phyloP scores from a whole-genome alignment of 139 green algal species.

The Nannochloris sp. region DNA sequence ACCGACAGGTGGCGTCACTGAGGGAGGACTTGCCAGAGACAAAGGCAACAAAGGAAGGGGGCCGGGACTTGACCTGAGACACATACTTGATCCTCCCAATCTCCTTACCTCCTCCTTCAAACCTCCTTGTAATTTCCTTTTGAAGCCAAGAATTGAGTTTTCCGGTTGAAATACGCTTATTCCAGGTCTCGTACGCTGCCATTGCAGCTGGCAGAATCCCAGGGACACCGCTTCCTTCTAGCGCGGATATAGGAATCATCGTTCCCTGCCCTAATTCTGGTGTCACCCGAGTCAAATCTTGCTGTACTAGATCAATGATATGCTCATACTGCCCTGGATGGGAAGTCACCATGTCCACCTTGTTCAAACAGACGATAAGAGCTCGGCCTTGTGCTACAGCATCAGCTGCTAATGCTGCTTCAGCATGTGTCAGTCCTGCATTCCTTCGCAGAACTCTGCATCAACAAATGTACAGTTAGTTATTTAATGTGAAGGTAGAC shows the following conservation, averaged over 20 bases:
- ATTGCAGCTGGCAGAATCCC: slow-evolving; percentile 46
- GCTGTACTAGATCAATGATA: slow-evolving; percentile 19
- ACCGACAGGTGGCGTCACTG: neutral
- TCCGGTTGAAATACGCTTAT: slow-evolving; percentile 39
- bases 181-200: slow-evolving; percentile 52
- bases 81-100: slow-evolving; percentile 54
- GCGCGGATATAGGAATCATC: slow-evolving; percentile 50
- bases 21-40: slow-evolving; percentile 29
- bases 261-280: slow-evolving; percentile 30
- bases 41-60: slow-evolving; percentile 67
- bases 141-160: slow-evolving; percentile 49
- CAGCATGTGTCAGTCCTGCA: slow-evolving; percentile 40
- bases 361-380: slow-evolving; percentile 70
- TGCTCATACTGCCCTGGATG: slow-evolving; percentile 17
- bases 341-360: slow-evolving; percentile 45
- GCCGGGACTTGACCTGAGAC: slow-evolving; percentile 52
- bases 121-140: slow-evolving; percentile 19
- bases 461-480: neutral
- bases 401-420: slow-evolving; percentile 49
- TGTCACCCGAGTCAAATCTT: slow-evolving; percentile 10
- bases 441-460: slow-evolving; percentile 8
- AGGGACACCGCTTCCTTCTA: slow-evolving; percentile 32
- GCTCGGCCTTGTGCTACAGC: slow-evolving; percentile 53
- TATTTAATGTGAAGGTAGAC: slow-evolving; percentile 11
- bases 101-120: slow-evolving; percentile 23